Evolutionary conservation across 208 protist genomes (phyloP).

Genomic region (Vickermania spadyakhi): DNA sequence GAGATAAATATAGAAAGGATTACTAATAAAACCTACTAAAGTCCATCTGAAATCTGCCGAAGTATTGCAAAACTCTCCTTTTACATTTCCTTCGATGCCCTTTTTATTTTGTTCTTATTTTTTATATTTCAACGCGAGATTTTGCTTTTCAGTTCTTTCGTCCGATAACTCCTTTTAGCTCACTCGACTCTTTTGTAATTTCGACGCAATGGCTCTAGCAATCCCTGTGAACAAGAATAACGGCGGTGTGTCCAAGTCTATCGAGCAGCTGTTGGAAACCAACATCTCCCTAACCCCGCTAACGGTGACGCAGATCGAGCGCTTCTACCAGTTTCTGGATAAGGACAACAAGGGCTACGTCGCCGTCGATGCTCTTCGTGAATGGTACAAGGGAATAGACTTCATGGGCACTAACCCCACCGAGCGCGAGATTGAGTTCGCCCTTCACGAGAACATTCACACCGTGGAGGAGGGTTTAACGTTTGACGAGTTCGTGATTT

Average conservation of each 20-base stretch:
- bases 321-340: conserved; percentile 39
- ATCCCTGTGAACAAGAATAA: background rate
- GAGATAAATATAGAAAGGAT: too few species aligned
- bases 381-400: conserved; percentile 32
- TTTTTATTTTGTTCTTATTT: too few species aligned
- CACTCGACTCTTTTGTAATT: too few species aligned
- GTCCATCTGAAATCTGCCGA: too few species aligned
- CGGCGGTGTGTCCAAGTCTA: background rate
- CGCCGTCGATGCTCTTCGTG: conserved; percentile 21
- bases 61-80: too few species aligned
- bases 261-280: conserved; percentile 31
- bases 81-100: too few species aligned
- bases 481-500: conserved; percentile 45
- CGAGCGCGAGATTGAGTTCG: conserved; percentile 26
- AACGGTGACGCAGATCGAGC: conserved; percentile 29
- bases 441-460: conserved; percentile 24
- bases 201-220: background rate
- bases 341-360: conserved; percentile 26
- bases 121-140: too few species aligned
- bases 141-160: too few species aligned
- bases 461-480: conserved; percentile 25
- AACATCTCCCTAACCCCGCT: conserved; percentile 39
- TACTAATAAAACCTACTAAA: too few species aligned
- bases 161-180: too few species aligned
- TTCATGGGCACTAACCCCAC: conserved; percentile 30